Base-by-base conservation (phyloP, 306 rosid species). In the Biancaea sappan region DNA sequence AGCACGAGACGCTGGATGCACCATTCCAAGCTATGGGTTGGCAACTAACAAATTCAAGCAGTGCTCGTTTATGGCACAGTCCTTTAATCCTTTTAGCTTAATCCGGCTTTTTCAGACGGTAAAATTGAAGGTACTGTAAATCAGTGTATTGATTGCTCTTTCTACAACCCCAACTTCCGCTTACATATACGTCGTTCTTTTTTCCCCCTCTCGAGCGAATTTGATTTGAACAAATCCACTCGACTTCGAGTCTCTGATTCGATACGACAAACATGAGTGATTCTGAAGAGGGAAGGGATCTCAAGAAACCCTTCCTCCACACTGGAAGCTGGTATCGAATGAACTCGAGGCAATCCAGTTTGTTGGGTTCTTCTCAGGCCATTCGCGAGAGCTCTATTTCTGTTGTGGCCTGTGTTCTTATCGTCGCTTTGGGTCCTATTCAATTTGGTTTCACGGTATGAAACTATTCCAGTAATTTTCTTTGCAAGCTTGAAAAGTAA, bases 401-500 rank as follows among this genome's bases (percentile, higher is more conserved):
- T 66, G 97, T 94, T 5, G 48, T 92, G 53, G 96, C 90, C 8
- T 94, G 99, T 61, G 99, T 94, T 85, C 82, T 92, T 40, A 88
- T 94, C 47, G 97, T 94, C 31, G 99, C 99, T 81, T 71, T 94
- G 83, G 99, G 99, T 53, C 98, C 99, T 19, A 88, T 94, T 68
- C 99, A 92, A 86, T 88, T 94, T 65, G 99, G 99, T 65, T 94
- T 94, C 84, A 94, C 99, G 6, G 99, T 94, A 94, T 84, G 83
- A 40, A 46, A 1, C 41, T 11, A 56, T 53, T 19, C 18, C 50
- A 19, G 1, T 41, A 21, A 46, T 43, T 14, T 12, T 12, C 15
- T 28, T 44, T 15, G 12, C 19, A n/a, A n/a, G n/a, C n/a, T n/a
- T 32, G 0, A 7, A 6, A 3, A 8, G 51, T 12, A 15, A n/a